Percentiles rank a stretch among this genome's conserved stretches.
These are phyloP conservation scores for Dorcoceras hygrometricum DNA, from an alignment of 257 asterid genomes.

Conservation along the genomic window DNA sequence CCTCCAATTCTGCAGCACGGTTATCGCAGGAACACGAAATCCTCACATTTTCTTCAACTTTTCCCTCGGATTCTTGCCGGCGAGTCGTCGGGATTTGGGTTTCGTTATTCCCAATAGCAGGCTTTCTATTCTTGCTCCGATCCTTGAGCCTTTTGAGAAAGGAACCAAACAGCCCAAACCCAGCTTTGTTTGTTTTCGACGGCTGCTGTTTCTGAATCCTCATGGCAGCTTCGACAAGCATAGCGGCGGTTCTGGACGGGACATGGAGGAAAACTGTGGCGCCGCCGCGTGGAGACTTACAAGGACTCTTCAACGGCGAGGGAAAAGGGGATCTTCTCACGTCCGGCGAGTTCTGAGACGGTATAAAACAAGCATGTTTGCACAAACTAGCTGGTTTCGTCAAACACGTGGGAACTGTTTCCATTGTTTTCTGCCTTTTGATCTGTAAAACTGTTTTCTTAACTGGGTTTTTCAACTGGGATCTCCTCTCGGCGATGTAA, in stretches of 20 bases:
- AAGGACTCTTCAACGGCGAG: conserved; percentile 51
- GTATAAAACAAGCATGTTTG: conserved; percentile 56
- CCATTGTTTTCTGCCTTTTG: conserved; percentile 34
- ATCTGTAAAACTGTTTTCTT: conserved; percentile 29
- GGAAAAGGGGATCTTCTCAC: conserved; percentile 49
- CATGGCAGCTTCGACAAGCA: conserved; percentile 78
- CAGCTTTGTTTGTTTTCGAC: conserved; percentile 32
- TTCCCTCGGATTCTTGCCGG: background rate
- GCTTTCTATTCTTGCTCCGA: conserved; percentile 46
- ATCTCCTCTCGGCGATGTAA: conserved; percentile 47
- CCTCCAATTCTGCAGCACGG: conserved; percentile 34
- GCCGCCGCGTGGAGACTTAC: conserved; percentile 36
- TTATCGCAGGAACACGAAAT: conserved; percentile 37
- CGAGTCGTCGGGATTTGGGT: background rate
- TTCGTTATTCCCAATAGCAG: conserved; percentile 27
- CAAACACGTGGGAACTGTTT: conserved; percentile 15
- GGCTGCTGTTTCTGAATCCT: conserved; percentile 64
- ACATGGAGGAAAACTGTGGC: conserved; percentile 50
- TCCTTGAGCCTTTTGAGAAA: conserved; percentile 54
- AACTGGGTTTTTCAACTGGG: conserved; percentile 34
- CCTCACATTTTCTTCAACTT: conserved; percentile 7
- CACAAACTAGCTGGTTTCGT: conserved; percentile 33
- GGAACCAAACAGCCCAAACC: conserved; percentile 60
- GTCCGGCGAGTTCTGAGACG: conserved; percentile 59
- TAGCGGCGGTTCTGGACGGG: conserved; percentile 61